Conservation (phyloP, 1,139 yeast genomes). For the Pichia norvegensis region DNA sequence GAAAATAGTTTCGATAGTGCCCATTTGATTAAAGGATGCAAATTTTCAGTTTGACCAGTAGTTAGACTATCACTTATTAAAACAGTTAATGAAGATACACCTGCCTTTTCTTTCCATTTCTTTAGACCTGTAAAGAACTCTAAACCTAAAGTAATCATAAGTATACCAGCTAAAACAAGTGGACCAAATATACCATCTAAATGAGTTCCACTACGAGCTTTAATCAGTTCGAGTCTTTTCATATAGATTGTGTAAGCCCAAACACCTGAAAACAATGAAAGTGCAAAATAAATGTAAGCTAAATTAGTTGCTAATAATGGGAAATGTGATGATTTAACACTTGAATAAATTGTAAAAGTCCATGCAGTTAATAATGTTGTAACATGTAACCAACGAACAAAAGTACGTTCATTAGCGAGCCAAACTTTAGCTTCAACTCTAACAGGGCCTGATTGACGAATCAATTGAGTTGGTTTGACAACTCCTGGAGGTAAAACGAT, state of each 20-base stretch:
- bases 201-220: constrained; percentile 76
- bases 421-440: constrained; percentile 96
- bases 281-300: constrained; percentile 72
- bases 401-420: constrained; percentile 97
- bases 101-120: constrained; percentile 26
- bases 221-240: constrained; percentile 64
- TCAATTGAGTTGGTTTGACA: constrained; percentile 63
- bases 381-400: constrained; percentile 90
- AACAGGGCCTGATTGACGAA: constrained; percentile 85
- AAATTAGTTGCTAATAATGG: constrained; percentile 49
- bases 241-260: constrained; percentile 86
- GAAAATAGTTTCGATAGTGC: constrained; percentile 21
- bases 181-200: constrained; percentile 90
- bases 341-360: constrained; percentile 75
- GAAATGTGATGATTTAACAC: constrained; percentile 60
- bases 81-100: constrained; percentile 8
- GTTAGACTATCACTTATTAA: background rate
- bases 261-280: constrained; percentile 72
- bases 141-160: constrained; percentile 55
- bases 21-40: constrained; percentile 25
- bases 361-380: constrained; percentile 82
- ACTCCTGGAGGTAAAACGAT: constrained; percentile 86
- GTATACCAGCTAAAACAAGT: constrained; percentile 62
- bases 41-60: constrained; percentile 11
- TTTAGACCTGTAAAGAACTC: constrained; percentile 69